Percentiles rank a stretch among this genome's conserved stretches.
phyloP scores from a whole-genome alignment of 139 green algal species.

The Coelastrella sp. region DNA sequence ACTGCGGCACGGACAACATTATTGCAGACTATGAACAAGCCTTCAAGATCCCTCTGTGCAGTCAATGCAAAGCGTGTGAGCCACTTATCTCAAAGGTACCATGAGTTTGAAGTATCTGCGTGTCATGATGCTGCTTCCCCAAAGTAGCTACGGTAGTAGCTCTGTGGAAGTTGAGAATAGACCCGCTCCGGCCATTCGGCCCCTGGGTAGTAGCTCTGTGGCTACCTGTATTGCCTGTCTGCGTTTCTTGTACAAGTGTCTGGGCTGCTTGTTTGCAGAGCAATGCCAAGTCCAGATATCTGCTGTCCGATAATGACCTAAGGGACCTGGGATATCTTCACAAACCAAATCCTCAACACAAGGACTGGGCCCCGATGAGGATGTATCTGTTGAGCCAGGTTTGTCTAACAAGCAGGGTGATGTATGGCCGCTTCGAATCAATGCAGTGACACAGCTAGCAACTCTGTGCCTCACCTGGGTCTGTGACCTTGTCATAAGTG shows the following conservation, averaged over 20 bases:
- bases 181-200: no score
- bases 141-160: no score
- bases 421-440: no score
- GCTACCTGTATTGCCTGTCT: no score
- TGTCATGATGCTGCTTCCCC: no score
- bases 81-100: conserved; percentile 22
- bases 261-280: conserved; percentile 19
- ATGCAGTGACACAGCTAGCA: no score
- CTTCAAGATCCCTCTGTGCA: not conserved
- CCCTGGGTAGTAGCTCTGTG: no score
- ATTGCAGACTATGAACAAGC: conserved; percentile 26
- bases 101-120: no score
- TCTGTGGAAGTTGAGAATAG: no score
- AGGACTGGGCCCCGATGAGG: conserved; percentile 56
- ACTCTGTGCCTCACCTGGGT: not conserved
- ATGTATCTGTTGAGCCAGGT: conserved; percentile 57
- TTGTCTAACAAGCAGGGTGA: no score
- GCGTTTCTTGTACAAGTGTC: no score
- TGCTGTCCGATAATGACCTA: conserved; percentile 63
- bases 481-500: not conserved
- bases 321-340: conserved; percentile 38
- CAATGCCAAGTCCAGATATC: conserved; percentile 51
- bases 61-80: not conserved
- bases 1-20: not conserved
- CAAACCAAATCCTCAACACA: conserved; percentile 49